A percentile compares a stretch with the other conserved stretches of the same genome.
These are phyloP conservation scores for Cytospora chrysosperma DNA, from an alignment of 2,329 filamentous ascomycete species.

Conservation along the genomic window DNA sequence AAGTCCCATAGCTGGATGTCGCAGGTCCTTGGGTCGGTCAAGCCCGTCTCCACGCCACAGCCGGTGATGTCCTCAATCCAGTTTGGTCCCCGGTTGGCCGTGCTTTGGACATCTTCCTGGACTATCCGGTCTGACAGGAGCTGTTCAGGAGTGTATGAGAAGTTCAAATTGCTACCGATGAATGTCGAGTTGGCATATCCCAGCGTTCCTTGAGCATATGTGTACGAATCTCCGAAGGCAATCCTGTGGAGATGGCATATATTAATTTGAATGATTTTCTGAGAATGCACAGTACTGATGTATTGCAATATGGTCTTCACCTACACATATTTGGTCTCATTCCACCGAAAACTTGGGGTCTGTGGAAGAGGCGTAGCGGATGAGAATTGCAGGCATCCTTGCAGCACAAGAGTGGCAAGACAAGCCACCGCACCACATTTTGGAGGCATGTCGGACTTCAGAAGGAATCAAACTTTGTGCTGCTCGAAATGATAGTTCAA, in stretches of 20 bases:
- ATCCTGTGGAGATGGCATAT: conserved; percentile 32
- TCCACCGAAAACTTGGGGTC: background rate
- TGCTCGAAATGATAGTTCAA: background rate
- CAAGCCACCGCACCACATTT: background rate
- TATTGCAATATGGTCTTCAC: background rate
- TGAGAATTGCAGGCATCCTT: background rate
- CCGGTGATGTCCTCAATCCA: conserved; percentile 54
- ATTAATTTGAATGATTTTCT: background rate
- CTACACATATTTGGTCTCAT: background rate
- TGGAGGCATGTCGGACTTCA: background rate
- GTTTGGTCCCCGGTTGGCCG: conserved; percentile 52
- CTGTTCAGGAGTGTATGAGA: conserved; percentile 42
- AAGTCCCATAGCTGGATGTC: conserved; percentile 54
- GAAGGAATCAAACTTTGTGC: background rate
- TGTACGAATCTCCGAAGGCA: conserved; percentile 52
- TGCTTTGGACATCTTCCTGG: conserved; percentile 48
- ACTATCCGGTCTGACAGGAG: conserved; percentile 50
- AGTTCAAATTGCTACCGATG: conserved; percentile 51
- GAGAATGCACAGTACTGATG: background rate
- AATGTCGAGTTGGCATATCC: conserved; percentile 52
- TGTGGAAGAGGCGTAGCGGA: background rate
- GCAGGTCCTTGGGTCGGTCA: conserved; percentile 44
- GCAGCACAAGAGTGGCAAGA: background rate
- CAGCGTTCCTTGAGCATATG: conserved; percentile 53
- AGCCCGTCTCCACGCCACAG: conserved; percentile 46